Evolutionary conservation across 495 filamentous ascomycete species (phyloP), one percentile per base, ranked within the genome.

Genomic region (Xylaria cubensis): DNA sequence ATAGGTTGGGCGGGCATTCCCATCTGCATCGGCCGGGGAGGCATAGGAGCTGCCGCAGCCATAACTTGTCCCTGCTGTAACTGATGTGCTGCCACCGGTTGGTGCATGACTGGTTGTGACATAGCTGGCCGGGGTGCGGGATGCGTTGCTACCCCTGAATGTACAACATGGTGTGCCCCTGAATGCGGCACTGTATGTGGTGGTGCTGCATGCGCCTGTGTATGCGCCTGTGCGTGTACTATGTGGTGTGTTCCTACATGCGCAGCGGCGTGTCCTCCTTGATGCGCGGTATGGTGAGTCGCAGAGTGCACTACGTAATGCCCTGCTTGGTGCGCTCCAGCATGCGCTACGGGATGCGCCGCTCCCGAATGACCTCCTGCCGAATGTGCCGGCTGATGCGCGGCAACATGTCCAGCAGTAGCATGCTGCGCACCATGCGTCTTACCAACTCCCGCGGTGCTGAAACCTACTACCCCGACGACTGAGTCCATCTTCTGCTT

Each of bases 401-500:
- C 17, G n/a, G 19, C 19, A 67, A 6, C 36, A 44, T 67, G 65
- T 3, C 26, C 46, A 13, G 36, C 17, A 2, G 32, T 15, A 29
- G 50, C 34, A 41, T 26, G 65, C 32, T 67, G 65, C 3, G 4
- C 65, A 24, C 32, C 64, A 42, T 67, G 65, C 9, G 36, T 4
- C n/a, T 56, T 67, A 56, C 56, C 56, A 63, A 21, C 56, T 24
- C 56, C 42, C 32, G 39, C n/a, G 32, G 65, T 34, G 17, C 26
- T 24, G 19, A 70, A 41, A 1, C 67, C 59, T 17, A 63, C 59
- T 17, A 34, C 69, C 10, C 69, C 50, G 3, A 61, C 51, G 5
- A 71, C n/a, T n/a, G 61, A 64, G 3, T 24, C 69, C 48, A 71
- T 64, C 61, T 71, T 71, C 48, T 64, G 62, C 69, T 64, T 64